Percentiles rank a stretch among this genome's conserved stretches.
Conservation (phyloP, 208 protist genomes). For the Crithidia brevicula region DNA sequence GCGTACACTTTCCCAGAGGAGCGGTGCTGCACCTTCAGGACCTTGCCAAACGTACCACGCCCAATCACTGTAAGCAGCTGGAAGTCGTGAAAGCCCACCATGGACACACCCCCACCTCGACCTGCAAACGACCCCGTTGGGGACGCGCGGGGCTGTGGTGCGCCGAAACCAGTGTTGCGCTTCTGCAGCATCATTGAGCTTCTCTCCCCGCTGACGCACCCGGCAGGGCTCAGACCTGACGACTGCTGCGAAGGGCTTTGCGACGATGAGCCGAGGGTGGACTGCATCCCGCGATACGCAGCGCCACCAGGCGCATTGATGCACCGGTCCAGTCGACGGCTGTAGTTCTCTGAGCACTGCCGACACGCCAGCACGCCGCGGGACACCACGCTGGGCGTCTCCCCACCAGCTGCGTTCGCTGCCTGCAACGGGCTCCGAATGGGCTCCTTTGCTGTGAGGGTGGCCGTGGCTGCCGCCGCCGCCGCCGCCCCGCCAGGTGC, state of each 20-base stretch:
- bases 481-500: background rate
- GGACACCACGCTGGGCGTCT: background rate
- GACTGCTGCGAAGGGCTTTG: background rate
- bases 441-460: background rate
- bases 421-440: background rate
- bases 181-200: slow-evolving; percentile 24
- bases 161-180: slow-evolving; percentile 5
- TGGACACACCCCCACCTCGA: slow-evolving; percentile 5
- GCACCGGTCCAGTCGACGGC: slow-evolving; percentile 42
- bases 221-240: background rate
- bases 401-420: background rate
- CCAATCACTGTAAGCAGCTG: slow-evolving; percentile 90
- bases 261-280: slow-evolving; percentile 5
- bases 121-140: slow-evolving; percentile 10
- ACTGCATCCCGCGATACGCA: slow-evolving; percentile 36
- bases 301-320: slow-evolving; percentile 27
- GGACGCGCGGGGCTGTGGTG: background rate
- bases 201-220: slow-evolving; percentile 24
- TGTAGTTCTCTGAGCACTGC: slow-evolving; percentile 73
- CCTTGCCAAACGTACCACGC: slow-evolving; percentile 94
- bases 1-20: slow-evolving; percentile 76
- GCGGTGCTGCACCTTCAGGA: slow-evolving; percentile 88
- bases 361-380: slow-evolving; percentile 43
- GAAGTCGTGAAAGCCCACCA: slow-evolving; percentile 81
- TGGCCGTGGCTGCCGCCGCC: background rate